Base-by-base conservation (phyloP, 768 basidiomycete genomes). In the Albatrellus ellisii region DNA sequence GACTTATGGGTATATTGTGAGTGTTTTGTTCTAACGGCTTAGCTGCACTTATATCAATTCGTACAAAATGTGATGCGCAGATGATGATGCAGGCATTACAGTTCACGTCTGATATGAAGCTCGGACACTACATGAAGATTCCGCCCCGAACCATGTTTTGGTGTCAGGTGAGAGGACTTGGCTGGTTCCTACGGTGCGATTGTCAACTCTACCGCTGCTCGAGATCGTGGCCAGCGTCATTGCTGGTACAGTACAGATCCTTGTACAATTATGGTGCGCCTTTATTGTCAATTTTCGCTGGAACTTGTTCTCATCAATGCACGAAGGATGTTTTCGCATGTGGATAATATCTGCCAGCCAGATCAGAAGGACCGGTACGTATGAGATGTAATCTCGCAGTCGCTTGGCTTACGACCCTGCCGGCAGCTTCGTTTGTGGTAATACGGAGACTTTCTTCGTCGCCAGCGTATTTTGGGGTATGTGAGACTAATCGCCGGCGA, bases 21-120 rank as follows among this genome's bases (percentile, higher is more conserved):
- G 41, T 33, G 31, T 15, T 4, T n/a, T n/a, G n/a, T n/a, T n/a
- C n/a, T n/a, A n/a, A n/a, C n/a, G n/a, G n/a, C n/a, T n/a, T n/a
- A n/a, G n/a, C n/a, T n/a, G n/a, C n/a, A n/a, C n/a, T n/a, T n/a
- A n/a, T n/a, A n/a, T n/a, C n/a, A n/a, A n/a, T n/a, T n/a, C n/a
- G 26, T 8, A 17, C 9, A 3, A 35, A 15, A 11, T 21, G 20
- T 36, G 36, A 36, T 15, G n/a, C 17, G 2, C 25, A 47, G 49
- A 46, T 49, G 52, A 55, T 57, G 53, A 28, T 49, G 46, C 42
- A 54, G 76, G 72, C 78, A 70, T 3, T 80, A 70, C 61, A 77
- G 74, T 81, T 79, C 54, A 70, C 77, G 34, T 73, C 76, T 37
- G 82, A 84, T 56, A 77, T 84, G 57, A 85, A 84, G 59, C 68